Percentiles rank a stretch among this genome's conserved stretches.
Conservation (phyloP, 2,329 filamentous ascomycete genomes). For the Cladophialophora chaetospira region DNA sequence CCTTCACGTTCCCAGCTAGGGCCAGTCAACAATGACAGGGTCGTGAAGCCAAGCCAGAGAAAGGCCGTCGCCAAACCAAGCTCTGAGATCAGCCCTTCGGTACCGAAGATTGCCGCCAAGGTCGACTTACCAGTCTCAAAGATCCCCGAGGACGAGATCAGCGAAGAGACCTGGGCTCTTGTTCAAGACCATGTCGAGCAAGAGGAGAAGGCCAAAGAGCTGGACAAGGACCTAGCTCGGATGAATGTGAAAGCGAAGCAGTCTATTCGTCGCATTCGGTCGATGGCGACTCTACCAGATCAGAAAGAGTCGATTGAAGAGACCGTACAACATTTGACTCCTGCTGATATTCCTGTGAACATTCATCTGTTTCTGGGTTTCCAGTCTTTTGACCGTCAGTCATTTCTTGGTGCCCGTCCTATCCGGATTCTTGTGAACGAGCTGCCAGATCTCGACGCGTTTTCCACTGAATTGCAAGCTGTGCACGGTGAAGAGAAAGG, state of each 20-base stretch:
- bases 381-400: background rate
- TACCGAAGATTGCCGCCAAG: background rate
- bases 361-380: too few species aligned
- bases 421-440: background rate
- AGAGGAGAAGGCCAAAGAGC: background rate
- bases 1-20: background rate
- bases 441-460: background rate
- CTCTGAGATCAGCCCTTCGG: background rate
- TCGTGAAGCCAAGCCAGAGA: background rate
- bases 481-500: background rate
- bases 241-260: background rate
- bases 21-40: background rate
- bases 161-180: background rate
- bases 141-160: background rate
- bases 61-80: background rate
- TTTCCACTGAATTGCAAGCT: background rate
- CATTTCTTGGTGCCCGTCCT: background rate
- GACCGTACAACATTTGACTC: background rate
- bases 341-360: background rate
- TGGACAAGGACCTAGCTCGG: background rate
- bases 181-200: background rate
- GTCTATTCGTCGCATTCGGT: background rate
- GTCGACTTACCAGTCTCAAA: background rate
- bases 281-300: too few species aligned
- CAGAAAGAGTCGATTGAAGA: too few species aligned